These are phyloP conservation scores for Tetracladium marchalianum DNA, from an alignment of 495 filamentous ascomycete genomes.

Conservation along the genomic window DNA sequence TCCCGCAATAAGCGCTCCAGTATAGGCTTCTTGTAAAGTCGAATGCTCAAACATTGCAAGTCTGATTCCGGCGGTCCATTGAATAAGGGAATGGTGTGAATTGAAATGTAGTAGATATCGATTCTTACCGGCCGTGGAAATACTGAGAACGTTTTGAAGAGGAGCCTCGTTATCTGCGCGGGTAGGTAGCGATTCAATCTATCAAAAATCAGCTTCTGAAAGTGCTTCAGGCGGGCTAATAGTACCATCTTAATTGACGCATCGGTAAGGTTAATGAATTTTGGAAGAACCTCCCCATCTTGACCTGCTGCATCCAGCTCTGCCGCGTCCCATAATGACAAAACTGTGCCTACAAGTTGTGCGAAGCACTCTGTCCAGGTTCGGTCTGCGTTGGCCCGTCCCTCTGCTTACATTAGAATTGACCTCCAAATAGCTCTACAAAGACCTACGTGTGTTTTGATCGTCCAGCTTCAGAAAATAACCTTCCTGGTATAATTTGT, in stretches of 20 bases:
- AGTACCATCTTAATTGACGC: slow-evolving; percentile 93
- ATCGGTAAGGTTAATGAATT: slow-evolving; percentile 95
- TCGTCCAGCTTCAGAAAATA: slow-evolving; percentile 96
- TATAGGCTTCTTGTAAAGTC: slow-evolving; percentile 92
- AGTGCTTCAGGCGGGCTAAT: background rate
- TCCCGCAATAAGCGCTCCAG: slow-evolving; percentile 87
- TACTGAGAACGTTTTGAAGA: slow-evolving; percentile 86
- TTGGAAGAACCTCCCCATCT: slow-evolving; percentile 79
- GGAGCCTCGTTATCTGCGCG: slow-evolving; percentile 61
- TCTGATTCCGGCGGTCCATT: slow-evolving; percentile 94
- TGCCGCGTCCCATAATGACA: slow-evolving; percentile 93
- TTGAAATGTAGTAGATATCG: slow-evolving; percentile 94
- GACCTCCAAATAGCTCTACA: background rate
- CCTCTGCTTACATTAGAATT: slow-evolving; percentile 48
- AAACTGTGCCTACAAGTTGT: slow-evolving; percentile 86
- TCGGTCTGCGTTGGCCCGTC: slow-evolving; percentile 73
- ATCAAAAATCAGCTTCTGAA: background rate
- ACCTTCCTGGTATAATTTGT: slow-evolving; percentile 95
- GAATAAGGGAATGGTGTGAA: slow-evolving; percentile 81
- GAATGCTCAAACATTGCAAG: slow-evolving; percentile 92
- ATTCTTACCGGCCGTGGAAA: slow-evolving; percentile 91
- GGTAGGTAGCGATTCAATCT: slow-evolving; percentile 90
- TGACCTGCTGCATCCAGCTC: slow-evolving; percentile 82
- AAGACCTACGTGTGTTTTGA: slow-evolving; percentile 66
- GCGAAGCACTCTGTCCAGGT: slow-evolving; percentile 97